Evolutionary conservation across 768 basidiomycete species (phyloP).

Genomic region (Suillus subalutaceus): DNA sequence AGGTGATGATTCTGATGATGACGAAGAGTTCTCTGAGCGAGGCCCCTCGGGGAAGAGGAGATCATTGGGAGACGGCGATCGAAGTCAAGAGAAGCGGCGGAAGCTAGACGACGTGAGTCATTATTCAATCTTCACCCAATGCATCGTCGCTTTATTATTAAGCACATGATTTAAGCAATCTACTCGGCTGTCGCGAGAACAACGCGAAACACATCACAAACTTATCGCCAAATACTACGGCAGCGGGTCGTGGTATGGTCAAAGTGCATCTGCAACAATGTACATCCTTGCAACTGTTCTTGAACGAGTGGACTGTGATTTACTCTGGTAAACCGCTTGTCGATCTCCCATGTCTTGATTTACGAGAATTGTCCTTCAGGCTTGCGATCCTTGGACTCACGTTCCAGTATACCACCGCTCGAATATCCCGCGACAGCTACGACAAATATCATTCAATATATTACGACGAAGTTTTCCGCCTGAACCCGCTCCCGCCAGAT

Average conservation of each 20-base stretch:
- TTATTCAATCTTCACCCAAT: conserved; percentile 12
- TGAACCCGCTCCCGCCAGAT: conserved; percentile 67
- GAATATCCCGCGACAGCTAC: conserved; percentile 86
- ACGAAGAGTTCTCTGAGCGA: conserved; percentile 41
- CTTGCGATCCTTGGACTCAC: conserved; percentile 93
- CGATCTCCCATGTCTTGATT: conserved; percentile 5
- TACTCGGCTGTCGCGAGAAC: conserved; percentile 66
- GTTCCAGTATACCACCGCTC: conserved; percentile 85
- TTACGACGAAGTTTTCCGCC: conserved; percentile 89
- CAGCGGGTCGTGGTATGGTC: conserved; percentile 84
- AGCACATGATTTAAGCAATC: conserved; percentile 40
- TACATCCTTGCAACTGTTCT: conserved; percentile 91
- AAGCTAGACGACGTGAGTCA: conserved; percentile 52
- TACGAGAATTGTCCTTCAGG: conserved; percentile 46
- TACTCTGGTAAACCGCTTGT: conserved; percentile 68
- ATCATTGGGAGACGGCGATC: conserved; percentile 42
- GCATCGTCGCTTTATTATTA: conserved; percentile 3
- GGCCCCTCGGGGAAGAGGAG: conserved; percentile 53
- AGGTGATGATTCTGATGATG: conserved; percentile 42
- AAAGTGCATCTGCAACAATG: conserved; percentile 86
- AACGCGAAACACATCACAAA: conserved; percentile 63
- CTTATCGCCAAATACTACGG: conserved; percentile 82
- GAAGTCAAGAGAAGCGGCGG: conserved; percentile 56
- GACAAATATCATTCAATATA: conserved; percentile 81
- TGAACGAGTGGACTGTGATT: conserved; percentile 90